phyloP scores from a whole-genome alignment of 441 rosid species.

The Gossypium davidsonii region DNA sequence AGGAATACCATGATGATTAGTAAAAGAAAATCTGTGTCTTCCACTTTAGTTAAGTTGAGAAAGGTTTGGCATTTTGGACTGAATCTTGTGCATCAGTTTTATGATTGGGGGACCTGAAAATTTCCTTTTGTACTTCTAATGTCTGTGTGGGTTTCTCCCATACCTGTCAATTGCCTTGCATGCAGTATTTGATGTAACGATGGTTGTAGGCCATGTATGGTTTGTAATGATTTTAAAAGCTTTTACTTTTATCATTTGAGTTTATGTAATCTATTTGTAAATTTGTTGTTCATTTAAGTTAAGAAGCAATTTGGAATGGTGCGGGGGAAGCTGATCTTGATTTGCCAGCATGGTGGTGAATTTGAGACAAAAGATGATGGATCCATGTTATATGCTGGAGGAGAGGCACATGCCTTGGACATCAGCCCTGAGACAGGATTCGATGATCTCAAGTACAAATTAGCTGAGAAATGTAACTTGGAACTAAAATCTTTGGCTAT shows the following conservation, averaged over 20 bases:
- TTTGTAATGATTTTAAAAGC: neutral
- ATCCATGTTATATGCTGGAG: slow-evolving; percentile 59
- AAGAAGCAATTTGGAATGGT: slow-evolving; percentile 47
- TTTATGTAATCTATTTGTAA: neutral
- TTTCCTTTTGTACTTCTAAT: neutral
- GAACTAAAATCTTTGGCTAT: slow-evolving; percentile 57
- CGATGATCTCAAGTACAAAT: slow-evolving; percentile 61
- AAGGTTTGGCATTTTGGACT: neutral
- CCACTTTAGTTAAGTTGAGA: neutral
- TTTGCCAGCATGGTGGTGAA: slow-evolving; percentile 78
- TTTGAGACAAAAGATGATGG: slow-evolving; percentile 63
- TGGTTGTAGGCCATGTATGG: neutral
- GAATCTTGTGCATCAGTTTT: neutral
- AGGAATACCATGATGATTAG: neutral
- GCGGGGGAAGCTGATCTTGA: slow-evolving; percentile 76
- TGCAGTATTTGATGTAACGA: neutral
- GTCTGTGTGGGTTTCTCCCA: neutral
- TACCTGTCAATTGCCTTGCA: neutral
- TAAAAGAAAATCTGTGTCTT: neutral
- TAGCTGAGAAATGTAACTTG: slow-evolving; percentile 65
- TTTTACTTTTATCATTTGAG: neutral
- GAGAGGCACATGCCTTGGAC: slow-evolving; percentile 82
- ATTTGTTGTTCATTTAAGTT: slow-evolving; percentile 16
- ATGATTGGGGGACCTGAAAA: neutral
- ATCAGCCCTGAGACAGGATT: slow-evolving; percentile 55